Evolutionary conservation across 1,284 basidiomycete genomes (phyloP).

Genomic region (Cystobasidium pallidum): DNA sequence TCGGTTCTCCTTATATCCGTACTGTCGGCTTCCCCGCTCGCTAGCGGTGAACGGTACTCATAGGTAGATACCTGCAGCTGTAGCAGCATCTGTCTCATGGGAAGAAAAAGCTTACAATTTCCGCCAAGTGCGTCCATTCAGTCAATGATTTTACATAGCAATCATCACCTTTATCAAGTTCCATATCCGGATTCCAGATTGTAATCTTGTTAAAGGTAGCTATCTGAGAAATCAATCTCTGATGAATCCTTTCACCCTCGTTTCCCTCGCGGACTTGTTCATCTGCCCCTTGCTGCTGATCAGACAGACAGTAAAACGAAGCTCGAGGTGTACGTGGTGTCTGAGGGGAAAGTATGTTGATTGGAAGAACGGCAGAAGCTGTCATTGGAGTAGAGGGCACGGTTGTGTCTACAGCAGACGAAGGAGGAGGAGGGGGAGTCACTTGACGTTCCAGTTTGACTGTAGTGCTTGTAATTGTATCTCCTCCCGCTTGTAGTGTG

Average conservation of each 20-base stretch:
- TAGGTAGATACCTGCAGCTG: no score
- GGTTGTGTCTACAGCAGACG: background rate
- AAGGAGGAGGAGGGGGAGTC: slow-evolving; percentile 11
- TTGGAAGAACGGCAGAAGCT: slow-evolving; percentile 3
- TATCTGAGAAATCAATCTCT: slow-evolving; percentile 20
- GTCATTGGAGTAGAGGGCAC: slow-evolving; percentile 13
- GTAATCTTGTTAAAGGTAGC: slow-evolving; percentile 22
- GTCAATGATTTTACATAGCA: slow-evolving; percentile 27
- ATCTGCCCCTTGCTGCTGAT: background rate
- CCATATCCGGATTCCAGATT: slow-evolving; percentile 41
- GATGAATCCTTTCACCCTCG: background rate
- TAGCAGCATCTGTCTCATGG: background rate
- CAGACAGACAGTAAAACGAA: background rate
- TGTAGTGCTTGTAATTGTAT: slow-evolving; percentile 4
- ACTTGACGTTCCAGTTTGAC: slow-evolving; percentile 7
- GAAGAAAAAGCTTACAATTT: slow-evolving; percentile 8
- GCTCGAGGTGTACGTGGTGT: slow-evolving; percentile 10
- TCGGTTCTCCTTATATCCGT: no score
- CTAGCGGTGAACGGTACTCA: no score
- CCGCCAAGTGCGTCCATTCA: slow-evolving; percentile 36
- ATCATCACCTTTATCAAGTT: slow-evolving; percentile 31
- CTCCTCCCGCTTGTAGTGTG: slow-evolving; percentile 1
- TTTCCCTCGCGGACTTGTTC: background rate
- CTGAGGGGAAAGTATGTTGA: slow-evolving; percentile 6
- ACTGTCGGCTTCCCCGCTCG: no score